Percentiles rank a stretch among this genome's conserved stretches.
These are phyloP conservation scores for Ophiostoma tasmaniense DNA, from an alignment of 2,329 filamentous ascomycete genomes.

Conservation along the genomic window DNA sequence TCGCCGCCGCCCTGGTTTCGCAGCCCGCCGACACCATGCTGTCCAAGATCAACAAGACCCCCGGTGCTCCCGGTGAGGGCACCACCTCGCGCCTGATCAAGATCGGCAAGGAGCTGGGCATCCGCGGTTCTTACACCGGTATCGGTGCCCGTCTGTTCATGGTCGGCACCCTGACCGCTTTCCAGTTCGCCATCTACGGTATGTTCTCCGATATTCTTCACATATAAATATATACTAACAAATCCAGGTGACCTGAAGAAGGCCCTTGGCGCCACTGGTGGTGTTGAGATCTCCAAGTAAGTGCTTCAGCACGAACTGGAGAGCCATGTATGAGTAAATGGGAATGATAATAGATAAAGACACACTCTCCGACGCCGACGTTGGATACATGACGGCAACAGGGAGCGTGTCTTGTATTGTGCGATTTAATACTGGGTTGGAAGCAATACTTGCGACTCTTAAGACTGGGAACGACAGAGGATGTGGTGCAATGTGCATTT, in stretches of 20 bases:
- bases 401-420: not conserved
- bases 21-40: conserved; percentile 84
- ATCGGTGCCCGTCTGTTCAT: conserved; percentile 54
- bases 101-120: conserved; percentile 70
- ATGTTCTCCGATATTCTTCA: conserved; percentile 15
- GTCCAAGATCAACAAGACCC: conserved; percentile 83
- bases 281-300: conserved; percentile 59
- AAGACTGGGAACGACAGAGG: not conserved
- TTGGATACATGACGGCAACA: not conserved
- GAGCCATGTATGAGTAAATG: not conserved
- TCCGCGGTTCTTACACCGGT: conserved; percentile 64
- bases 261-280: conserved; percentile 61
- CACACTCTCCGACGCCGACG: not conserved
- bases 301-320: not conserved
- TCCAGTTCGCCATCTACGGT: conserved; percentile 78
- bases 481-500: not conserved
- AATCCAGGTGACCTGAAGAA: conserved; percentile 51
- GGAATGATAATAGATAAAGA: conserved; percentile 5
- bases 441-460: not conserved
- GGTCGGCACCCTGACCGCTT: conserved; percentile 58
- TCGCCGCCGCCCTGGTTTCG: conserved; percentile 71
- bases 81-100: conserved; percentile 68
- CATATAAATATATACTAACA: not conserved
- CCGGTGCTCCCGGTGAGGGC: conserved; percentile 69
- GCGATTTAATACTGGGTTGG: conserved; percentile 4